phyloP scores from a whole-genome alignment of 306 rosid genomes.

The Ochetophila trinervis region DNA sequence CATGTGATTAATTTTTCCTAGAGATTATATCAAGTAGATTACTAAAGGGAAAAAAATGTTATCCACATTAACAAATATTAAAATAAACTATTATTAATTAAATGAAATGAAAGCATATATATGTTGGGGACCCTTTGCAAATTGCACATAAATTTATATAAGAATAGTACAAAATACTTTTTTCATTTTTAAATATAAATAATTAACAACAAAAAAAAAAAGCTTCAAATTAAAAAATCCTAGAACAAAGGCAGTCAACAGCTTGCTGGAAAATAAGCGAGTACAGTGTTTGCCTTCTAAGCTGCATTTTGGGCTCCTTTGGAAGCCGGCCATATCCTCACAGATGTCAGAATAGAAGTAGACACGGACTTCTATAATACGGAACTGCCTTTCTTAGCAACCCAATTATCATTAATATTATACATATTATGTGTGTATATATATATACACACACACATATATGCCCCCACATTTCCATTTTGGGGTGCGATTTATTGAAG shows the following conservation, averaged over 20 bases:
- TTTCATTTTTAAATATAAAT: no score
- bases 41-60: no score
- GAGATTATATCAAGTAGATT: no score
- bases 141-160: no score
- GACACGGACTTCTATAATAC: not conserved
- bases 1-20: no score
- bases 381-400: not conserved
- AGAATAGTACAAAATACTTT: no score
- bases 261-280: not conserved
- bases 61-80: no score
- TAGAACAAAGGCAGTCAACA: constrained; percentile 3
- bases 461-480: not conserved
- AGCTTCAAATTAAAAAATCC: not conserved
- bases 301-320: not conserved
- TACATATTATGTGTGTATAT: not conserved
- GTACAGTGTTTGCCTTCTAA: constrained; percentile 11
- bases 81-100: no score
- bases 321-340: constrained; percentile 10
- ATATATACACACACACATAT: not conserved
- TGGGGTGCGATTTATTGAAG: not conserved
- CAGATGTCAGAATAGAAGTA: not conserved
- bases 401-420: not conserved
- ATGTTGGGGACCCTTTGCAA: no score
- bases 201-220: not conserved
- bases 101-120: no score